Evolutionary conservation across 352 stramenopile species (phyloP).

Genomic region (Phytophthora boehmeriae): DNA sequence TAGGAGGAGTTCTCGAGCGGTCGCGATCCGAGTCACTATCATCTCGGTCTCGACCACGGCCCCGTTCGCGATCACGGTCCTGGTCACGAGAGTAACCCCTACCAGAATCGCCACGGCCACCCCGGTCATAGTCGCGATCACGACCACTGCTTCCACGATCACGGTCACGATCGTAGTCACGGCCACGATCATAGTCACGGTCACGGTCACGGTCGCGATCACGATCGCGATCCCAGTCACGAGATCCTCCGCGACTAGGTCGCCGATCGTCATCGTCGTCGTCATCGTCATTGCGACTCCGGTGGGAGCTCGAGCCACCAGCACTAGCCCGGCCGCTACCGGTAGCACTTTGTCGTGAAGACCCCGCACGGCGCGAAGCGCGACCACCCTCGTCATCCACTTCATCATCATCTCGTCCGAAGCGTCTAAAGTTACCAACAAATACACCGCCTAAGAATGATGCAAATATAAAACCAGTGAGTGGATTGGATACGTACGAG

Average conservation of each 20-base stretch:
- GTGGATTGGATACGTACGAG: conserved; percentile 49
- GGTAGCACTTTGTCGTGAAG: conserved; percentile 17
- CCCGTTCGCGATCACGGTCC: conserved; percentile 36
- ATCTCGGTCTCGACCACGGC: conserved; percentile 20
- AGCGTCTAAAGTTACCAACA: conserved; percentile 44
- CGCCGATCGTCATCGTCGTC: conserved; percentile 52
- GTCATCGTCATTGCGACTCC: conserved; percentile 46
- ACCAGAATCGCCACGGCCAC: conserved; percentile 35
- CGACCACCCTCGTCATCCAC: conserved; percentile 54
- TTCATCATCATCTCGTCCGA: conserved; percentile 76
- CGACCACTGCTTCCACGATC: conserved; percentile 35
- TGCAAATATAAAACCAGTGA: background rate
- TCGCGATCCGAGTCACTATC: conserved; percentile 38
- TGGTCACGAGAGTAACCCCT: conserved; percentile 41
- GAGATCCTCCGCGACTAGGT: conserved; percentile 31
- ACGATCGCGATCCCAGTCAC: conserved; percentile 43
- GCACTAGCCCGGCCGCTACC: conserved; percentile 15
- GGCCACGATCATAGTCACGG: conserved; percentile 32
- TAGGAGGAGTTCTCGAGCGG: conserved; percentile 29
- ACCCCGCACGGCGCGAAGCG: conserved; percentile 27
- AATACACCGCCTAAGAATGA: background rate
- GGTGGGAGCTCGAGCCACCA: conserved; percentile 25
- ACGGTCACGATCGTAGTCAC: conserved; percentile 39
- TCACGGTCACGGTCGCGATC: conserved; percentile 36
- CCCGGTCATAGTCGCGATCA: conserved; percentile 34